Evolutionary conservation across 2,329 filamentous ascomycete species (phyloP).

Genomic region (Diaporthe caulivora): DNA sequence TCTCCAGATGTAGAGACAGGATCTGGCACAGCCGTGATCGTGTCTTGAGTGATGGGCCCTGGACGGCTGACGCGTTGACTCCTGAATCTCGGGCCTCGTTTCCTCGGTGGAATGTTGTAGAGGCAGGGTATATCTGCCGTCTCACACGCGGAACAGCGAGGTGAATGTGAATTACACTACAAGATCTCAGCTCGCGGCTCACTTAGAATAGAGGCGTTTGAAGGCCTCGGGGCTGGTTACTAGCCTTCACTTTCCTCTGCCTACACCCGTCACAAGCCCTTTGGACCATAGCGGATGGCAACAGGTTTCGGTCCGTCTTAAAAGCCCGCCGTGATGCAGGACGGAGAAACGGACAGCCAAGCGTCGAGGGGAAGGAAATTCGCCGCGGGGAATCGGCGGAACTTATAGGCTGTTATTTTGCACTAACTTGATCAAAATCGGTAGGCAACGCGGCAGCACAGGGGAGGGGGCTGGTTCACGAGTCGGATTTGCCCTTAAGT

Average conservation of each 20-base stretch:
- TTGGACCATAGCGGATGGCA: background rate
- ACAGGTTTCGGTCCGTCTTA: background rate
- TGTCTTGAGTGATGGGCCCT: background rate
- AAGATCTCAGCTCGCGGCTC: background rate
- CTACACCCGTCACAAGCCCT: constrained; percentile 8
- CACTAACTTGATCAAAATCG: background rate
- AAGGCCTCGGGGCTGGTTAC: background rate
- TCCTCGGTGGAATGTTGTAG: background rate
- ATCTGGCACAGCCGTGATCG: background rate
- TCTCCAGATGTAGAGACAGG: background rate
- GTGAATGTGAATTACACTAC: background rate
- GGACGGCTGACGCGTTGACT: background rate
- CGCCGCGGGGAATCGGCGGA: constrained; percentile 20
- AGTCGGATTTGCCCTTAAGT: background rate
- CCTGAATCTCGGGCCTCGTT: constrained; percentile 12
- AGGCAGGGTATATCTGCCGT: constrained; percentile 8
- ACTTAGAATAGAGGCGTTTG: background rate
- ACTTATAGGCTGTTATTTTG: background rate
- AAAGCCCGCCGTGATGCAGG: background rate
- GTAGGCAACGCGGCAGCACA: background rate
- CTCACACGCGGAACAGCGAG: constrained; percentile 15
- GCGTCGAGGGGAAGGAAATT: background rate
- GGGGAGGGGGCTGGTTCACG: background rate
- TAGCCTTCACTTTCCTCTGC: constrained; percentile 20
- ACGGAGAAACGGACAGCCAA: no score